A percentile compares a stretch with the other conserved stretches of the same genome.
These are phyloP conservation scores for Aspergillus homomorphus DNA, from an alignment of 495 filamentous ascomycete genomes.

Conservation along the genomic window DNA sequence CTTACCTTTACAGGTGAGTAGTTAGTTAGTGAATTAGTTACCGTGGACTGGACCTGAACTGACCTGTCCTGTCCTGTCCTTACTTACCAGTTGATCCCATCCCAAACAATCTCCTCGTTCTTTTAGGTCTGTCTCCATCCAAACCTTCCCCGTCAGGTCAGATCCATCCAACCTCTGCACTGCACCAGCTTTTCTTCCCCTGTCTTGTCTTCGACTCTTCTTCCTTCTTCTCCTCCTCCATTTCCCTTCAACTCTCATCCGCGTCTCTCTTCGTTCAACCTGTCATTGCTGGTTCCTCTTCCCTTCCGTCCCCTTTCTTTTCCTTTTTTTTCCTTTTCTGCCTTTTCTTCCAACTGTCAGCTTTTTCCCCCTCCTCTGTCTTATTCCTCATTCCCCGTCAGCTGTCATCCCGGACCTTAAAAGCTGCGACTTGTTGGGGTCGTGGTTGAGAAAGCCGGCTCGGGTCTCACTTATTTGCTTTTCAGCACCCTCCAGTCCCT, in stretches of 20 bases:
- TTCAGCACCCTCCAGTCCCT: background rate
- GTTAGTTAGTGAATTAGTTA: too few relatives aligned
- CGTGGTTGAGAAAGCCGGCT: slow-evolving; percentile 6
- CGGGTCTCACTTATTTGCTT: background rate
- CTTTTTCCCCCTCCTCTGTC: slow-evolving; percentile 8
- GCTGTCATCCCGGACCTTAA: slow-evolving; percentile 5
- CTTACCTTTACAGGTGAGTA: too few relatives aligned
- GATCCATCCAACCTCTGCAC: slow-evolving; percentile 25
- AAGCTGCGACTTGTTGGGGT: slow-evolving; percentile 1
- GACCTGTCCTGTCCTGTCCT: too few relatives aligned
- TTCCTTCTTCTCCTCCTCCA: slow-evolving; percentile 21
- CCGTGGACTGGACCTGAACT: too few relatives aligned
- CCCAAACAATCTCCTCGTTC: slow-evolving; percentile 27
- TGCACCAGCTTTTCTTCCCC: slow-evolving; percentile 8
- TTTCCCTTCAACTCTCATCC: slow-evolving; percentile 14
- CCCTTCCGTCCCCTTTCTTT: slow-evolving; percentile 1
- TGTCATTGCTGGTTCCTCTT: slow-evolving; percentile 16
- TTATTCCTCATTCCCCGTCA: slow-evolving; percentile 2
- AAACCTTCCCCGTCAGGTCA: slow-evolving; percentile 21
- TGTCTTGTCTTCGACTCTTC: slow-evolving; percentile 20
- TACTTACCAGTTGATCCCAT: slow-evolving; percentile 14
- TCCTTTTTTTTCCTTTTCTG: slow-evolving; percentile 4
- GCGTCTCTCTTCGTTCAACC: slow-evolving; percentile 18
- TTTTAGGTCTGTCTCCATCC: slow-evolving; percentile 17
- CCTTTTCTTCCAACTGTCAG: slow-evolving; percentile 16